phyloP scores from a whole-genome alignment of 768 basidiomycete genomes.

The Naganishia kalamii region DNA sequence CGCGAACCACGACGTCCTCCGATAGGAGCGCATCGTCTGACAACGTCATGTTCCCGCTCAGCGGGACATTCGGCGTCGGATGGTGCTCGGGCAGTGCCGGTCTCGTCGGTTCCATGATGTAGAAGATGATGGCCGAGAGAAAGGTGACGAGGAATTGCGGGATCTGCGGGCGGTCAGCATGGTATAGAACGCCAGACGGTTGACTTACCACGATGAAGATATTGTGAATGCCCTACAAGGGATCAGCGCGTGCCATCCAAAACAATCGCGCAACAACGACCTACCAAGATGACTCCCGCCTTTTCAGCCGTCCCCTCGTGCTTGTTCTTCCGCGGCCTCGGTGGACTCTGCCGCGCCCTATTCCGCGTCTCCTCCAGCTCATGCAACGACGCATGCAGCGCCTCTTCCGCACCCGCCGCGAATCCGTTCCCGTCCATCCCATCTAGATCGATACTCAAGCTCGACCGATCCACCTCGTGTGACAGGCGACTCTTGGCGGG shows the following conservation, averaged over 20 bases:
- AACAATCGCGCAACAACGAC: conserved; percentile 35
- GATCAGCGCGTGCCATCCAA: background rate
- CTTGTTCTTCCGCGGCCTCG: conserved; percentile 28
- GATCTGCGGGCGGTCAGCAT: conserved; percentile 44
- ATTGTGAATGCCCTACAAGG: conserved; percentile 82
- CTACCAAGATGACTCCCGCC: conserved; percentile 77
- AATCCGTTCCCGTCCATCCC: background rate
- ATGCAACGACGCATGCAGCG: background rate
- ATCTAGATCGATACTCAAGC: background rate
- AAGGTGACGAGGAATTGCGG: conserved; percentile 91
- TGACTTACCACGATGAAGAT: conserved; percentile 65
- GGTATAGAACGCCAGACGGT: background rate
- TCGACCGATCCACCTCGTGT: background rate
- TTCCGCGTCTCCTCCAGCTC: background rate
- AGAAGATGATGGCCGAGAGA: conserved; percentile 76
- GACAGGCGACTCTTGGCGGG: background rate
- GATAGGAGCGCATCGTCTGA: conserved; percentile 4
- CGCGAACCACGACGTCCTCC: conserved; percentile 17
- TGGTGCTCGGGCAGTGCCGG: conserved; percentile 35
- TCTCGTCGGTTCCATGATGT: conserved; percentile 63
- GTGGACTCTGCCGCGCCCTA: conserved; percentile 41
- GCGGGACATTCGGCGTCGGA: conserved; percentile 27
- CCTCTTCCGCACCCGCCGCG: background rate
- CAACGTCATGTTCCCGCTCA: conserved; percentile 29
- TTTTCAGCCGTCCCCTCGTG: conserved; percentile 56